These are phyloP conservation scores for Scleroderma citrinum DNA, from an alignment of 768 basidiomycete species.

Conservation along the genomic window DNA sequence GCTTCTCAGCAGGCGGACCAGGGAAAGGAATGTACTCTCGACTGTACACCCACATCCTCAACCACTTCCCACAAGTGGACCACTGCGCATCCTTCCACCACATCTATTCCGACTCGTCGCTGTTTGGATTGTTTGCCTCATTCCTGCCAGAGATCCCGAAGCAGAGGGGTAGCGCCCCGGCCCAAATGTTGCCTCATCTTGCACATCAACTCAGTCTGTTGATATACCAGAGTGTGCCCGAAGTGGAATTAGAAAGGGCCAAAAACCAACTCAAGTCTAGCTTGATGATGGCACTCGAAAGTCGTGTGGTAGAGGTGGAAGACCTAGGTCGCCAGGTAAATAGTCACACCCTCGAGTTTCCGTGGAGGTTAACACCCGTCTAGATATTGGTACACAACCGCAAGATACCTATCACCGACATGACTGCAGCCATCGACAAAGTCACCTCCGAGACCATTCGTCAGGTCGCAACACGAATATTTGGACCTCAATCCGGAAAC, in stretches of 20 bases:
- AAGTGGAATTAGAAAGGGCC: slow-evolving; percentile 72
- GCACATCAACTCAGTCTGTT: slow-evolving; percentile 83
- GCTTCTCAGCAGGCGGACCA: slow-evolving; percentile 95
- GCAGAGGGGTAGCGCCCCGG: slow-evolving; percentile 53
- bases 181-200: slow-evolving; percentile 75
- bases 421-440: slow-evolving; percentile 80
- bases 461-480: slow-evolving; percentile 70
- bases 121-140: slow-evolving; percentile 88
- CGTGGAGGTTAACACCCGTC: slow-evolving; percentile 1
- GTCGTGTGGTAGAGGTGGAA: slow-evolving; percentile 76
- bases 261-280: slow-evolving; percentile 94
- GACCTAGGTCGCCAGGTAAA: slow-evolving; percentile 85
- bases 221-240: slow-evolving; percentile 61
- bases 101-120: slow-evolving; percentile 89
- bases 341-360: not conserved
- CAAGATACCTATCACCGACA: slow-evolving; percentile 83
- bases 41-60: slow-evolving; percentile 91
- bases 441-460: slow-evolving; percentile 66
- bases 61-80: slow-evolving; percentile 89
- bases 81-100: slow-evolving; percentile 97
- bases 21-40: slow-evolving; percentile 99
- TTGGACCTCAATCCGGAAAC: slow-evolving; percentile 56
- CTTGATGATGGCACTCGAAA: slow-evolving; percentile 93
- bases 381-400: slow-evolving; percentile 82
- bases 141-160: slow-evolving; percentile 64